A percentile compares a stretch with the other conserved stretches of the same genome.
phyloP scores from a whole-genome alignment of 2,329 filamentous ascomycete species.

The Sarocladium oryzae region DNA sequence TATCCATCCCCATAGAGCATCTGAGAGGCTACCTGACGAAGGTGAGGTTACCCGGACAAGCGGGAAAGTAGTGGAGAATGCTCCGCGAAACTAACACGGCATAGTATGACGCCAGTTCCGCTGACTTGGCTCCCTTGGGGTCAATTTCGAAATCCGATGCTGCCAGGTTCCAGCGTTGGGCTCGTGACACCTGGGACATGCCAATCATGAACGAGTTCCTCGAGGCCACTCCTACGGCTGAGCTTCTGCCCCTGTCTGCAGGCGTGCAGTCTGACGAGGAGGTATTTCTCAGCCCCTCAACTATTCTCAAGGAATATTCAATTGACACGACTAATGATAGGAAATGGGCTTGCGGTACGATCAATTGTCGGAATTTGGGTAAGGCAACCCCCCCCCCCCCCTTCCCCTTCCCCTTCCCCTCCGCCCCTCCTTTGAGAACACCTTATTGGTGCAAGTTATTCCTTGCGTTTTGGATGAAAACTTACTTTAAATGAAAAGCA shows the following conservation, averaged over 20 bases:
- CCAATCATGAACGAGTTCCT: slow-evolving; percentile 60
- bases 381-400: background rate
- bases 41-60: slow-evolving; percentile 15
- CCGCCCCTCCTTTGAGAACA: too few species aligned
- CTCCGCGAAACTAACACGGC: background rate
- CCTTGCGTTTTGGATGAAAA: background rate
- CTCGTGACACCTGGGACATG: slow-evolving; percentile 47
- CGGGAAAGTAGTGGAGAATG: too few species aligned
- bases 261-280: slow-evolving; percentile 16
- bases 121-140: slow-evolving; percentile 51
- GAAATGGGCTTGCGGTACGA: slow-evolving; percentile 38
- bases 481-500: slow-evolving; percentile 4
- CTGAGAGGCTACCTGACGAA: slow-evolving; percentile 24
- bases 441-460: slow-evolving; percentile 5
- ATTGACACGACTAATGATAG: slow-evolving; percentile 31
- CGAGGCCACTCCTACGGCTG: slow-evolving; percentile 48
- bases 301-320: too few species aligned
- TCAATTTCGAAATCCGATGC: slow-evolving; percentile 43
- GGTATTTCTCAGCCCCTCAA: background rate
- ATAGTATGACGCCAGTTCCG: slow-evolving; percentile 42
- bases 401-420: too few species aligned
- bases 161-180: slow-evolving; percentile 57
- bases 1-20: background rate
- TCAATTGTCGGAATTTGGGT: slow-evolving; percentile 32
- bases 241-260: slow-evolving; percentile 37